A percentile compares a stretch with the other conserved stretches of the same genome.
These are phyloP conservation scores for Anaeramoeba flamelloides DNA, from an alignment of 78 protist genomes.

Conservation along the genomic window DNA sequence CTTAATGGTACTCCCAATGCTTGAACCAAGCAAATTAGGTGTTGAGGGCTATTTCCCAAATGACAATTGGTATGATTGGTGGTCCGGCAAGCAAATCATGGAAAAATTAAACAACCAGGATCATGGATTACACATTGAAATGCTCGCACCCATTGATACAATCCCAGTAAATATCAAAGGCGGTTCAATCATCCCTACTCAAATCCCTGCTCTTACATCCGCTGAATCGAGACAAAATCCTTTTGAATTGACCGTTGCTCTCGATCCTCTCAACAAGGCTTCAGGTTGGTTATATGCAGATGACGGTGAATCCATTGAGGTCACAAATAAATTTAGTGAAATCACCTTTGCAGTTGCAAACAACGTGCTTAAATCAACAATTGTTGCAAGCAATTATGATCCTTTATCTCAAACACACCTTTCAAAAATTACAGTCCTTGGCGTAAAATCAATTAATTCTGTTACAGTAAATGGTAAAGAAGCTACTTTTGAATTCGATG, in stretches of 20 bases:
- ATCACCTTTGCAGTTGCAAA: no score
- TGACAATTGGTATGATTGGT: neutral
- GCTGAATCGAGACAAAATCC: neutral
- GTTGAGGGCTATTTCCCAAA: constrained; percentile 11
- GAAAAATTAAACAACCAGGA: neutral
- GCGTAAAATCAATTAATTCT: no score
- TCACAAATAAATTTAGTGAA: no score
- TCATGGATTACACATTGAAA: neutral
- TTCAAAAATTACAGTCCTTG: no score
- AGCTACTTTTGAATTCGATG: no score
- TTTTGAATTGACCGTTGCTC: neutral
- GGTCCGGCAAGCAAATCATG: neutral
- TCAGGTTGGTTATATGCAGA: neutral
- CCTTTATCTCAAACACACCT: no score
- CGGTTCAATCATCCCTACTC: neutral
- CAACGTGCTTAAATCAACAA: no score
- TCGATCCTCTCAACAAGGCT: neutral
- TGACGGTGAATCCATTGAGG: neutral
- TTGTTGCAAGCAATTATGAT: no score
- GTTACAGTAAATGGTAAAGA: no score
- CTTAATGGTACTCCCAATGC: neutral
- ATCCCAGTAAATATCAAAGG: neutral
- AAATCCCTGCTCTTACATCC: neutral
- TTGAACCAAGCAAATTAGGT: neutral
- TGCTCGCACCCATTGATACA: neutral